Conservation (phyloP, 2,329 filamentous ascomycete species). For the Exophiala calicioides region DNA sequence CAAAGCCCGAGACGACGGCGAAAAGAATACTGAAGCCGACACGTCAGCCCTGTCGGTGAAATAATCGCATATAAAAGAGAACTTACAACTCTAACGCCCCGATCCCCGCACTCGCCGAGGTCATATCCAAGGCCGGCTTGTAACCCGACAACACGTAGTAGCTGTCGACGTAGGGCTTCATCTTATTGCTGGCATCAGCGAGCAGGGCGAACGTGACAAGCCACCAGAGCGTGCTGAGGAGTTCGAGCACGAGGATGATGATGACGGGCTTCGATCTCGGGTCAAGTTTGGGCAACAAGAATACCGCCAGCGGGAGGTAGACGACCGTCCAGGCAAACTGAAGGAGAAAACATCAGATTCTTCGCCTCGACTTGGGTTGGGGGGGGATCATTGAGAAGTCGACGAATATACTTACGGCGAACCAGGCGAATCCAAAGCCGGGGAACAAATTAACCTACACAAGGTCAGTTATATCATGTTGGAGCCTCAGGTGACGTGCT, state of each 20-base stretch:
- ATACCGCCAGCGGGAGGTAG: slow-evolving; percentile 7
- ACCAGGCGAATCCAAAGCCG: slow-evolving; percentile 14
- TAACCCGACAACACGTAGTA: too few relatives aligned
- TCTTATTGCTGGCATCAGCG: background rate
- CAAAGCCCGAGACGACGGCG: slow-evolving; percentile 2
- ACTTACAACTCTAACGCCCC: slow-evolving; percentile 15
- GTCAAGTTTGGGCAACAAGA: slow-evolving; percentile 4
- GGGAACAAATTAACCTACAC: background rate
- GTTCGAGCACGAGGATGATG: slow-evolving; percentile 7
- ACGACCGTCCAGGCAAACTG: slow-evolving; percentile 13
- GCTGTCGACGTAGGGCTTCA: slow-evolving; percentile 1
- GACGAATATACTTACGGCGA: slow-evolving; percentile 5
- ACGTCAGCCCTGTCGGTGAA: background rate
- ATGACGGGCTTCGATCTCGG: slow-evolving; percentile 1
- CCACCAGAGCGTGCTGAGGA: slow-evolving; percentile 15
- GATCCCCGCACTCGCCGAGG: slow-evolving; percentile 5
- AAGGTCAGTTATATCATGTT: background rate
- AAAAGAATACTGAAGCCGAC: background rate
- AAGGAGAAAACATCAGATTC: background rate
- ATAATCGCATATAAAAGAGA: background rate
- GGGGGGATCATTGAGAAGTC: background rate
- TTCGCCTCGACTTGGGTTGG: background rate
- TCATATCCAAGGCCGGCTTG: background rate
- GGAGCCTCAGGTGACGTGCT: background rate
- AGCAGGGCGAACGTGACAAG: slow-evolving; percentile 11